Percentiles rank a stretch among this genome's conserved stretches.
These are phyloP conservation scores for Fragosphaeria purpurea DNA, from an alignment of 2,329 filamentous ascomycete genomes.

Conservation along the genomic window DNA sequence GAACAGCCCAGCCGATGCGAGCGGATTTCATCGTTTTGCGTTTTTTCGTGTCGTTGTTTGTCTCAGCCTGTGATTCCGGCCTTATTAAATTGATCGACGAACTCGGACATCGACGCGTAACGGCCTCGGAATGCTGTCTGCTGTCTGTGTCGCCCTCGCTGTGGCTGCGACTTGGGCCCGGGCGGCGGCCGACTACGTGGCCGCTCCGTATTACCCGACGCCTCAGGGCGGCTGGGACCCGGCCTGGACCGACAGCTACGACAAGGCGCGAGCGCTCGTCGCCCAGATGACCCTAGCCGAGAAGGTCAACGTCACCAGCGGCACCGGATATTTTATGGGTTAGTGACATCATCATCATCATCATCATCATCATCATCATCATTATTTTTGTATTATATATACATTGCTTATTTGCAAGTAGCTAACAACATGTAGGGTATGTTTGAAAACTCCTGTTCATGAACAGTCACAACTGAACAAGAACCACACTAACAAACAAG, in stretches of 20 bases:
- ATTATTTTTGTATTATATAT: background rate
- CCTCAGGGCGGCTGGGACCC: slow-evolving; percentile 62
- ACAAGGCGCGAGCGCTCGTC: slow-evolving; percentile 58
- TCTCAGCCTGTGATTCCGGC: too few relatives aligned
- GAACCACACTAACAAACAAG: slow-evolving; percentile 20
- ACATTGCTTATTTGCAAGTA: background rate
- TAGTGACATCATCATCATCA: too few relatives aligned
- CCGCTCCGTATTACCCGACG: slow-evolving; percentile 60
- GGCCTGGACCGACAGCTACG: slow-evolving; percentile 60
- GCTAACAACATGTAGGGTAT: slow-evolving; percentile 15
- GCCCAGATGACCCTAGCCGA: slow-evolving; percentile 70
- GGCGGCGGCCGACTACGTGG: slow-evolving; percentile 25
- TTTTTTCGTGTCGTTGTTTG: too few relatives aligned
- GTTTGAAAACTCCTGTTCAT: slow-evolving; percentile 1
- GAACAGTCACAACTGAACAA: background rate
- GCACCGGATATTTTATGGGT: slow-evolving; percentile 48
- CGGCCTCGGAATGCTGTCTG: background rate
- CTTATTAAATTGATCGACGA: too few relatives aligned
- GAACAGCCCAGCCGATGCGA: too few relatives aligned
- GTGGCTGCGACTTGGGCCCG: slow-evolving; percentile 8
- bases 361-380: too few relatives aligned
- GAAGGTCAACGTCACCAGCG: slow-evolving; percentile 68
- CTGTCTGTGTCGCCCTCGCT: background rate
- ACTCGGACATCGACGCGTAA: too few relatives aligned
- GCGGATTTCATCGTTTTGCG: too few relatives aligned